Base-by-base conservation (phyloP, 345 rosid species). In the Lumnitzera littorea region DNA sequence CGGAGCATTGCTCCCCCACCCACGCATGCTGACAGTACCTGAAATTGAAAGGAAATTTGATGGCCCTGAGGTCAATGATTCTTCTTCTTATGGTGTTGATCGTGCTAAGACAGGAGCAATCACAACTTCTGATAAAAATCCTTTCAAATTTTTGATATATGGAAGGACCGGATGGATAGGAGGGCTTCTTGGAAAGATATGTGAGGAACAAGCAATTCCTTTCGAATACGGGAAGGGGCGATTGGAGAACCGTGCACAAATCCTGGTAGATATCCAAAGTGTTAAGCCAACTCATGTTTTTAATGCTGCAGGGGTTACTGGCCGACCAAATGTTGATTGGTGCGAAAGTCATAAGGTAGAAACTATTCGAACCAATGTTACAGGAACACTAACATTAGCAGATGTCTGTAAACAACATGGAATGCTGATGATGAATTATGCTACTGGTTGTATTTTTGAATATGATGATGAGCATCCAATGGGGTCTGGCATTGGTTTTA, bases 81-180 rank as follows among this genome's bases (percentile, higher is more conserved):
- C 10, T 9, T 9, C 43, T 36, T 36, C 43, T 36, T 36, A 36
- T 7, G 43, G 43, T 36, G 11, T 36, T 36, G 11, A 36, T 36
- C 11, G 9, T 7, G 5, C 43, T 36, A 9, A 36, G 43, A 36
- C 5, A 0, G 43, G 43, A 36, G 10, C 43, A 36, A 36, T 0
- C 43, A 36, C 43, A 4, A 36, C 43, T 7, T 5, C 9, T 36
- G 10, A 36, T 0, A 0, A 36, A 36, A 4, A 36, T 36, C 43
- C 43, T 11, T 56, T 80, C 15, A 88, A 83, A 75, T 88, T 88
- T 70, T 66, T 85, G 79, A 80, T 88, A 13, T 88, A 85, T 55
- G 96, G 96, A 5, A 78, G 77, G 73, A 85, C 89, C 0, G 91
- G 96, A 46, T 88, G 89, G 96, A 83, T 88, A 2, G 96, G 96